These are phyloP conservation scores for Colletotrichum magnum DNA, from an alignment of 2,329 filamentous ascomycete species.

Conservation along the genomic window DNA sequence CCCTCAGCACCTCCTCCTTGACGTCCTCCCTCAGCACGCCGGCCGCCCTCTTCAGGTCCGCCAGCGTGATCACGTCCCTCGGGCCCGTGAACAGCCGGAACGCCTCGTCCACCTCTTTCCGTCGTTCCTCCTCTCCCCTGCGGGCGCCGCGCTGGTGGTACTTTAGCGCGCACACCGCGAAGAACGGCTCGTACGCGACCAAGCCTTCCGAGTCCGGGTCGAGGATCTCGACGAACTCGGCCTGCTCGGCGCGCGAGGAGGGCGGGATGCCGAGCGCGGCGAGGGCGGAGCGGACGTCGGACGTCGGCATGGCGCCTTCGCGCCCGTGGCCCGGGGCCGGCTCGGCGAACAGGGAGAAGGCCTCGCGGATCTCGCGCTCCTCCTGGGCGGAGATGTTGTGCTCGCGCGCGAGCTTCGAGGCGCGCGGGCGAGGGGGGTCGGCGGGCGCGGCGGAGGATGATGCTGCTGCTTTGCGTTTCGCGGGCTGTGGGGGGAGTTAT, in stretches of 20 bases:
- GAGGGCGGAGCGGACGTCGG: conserved; percentile 79
- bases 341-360: conserved; percentile 85
- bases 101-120: conserved; percentile 83
- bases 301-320: conserved; percentile 76
- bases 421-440: conserved; percentile 62
- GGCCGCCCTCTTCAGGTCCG: conserved; percentile 84
- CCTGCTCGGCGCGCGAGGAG: conserved; percentile 74
- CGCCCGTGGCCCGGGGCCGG: conserved; percentile 73
- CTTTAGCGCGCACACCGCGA: conserved; percentile 90
- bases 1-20: conserved; percentile 84
- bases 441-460: conserved; percentile 49
- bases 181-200: conserved; percentile 84
- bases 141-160: conserved; percentile 72
- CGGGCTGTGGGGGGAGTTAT: conserved; percentile 55
- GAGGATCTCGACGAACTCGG: conserved; percentile 83
- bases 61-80: conserved; percentile 78
- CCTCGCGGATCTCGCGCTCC: conserved; percentile 92
- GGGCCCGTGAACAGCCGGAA: conserved; percentile 82
- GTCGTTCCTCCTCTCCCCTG: conserved; percentile 44
- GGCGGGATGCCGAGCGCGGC: conserved; percentile 86
- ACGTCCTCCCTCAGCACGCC: conserved; percentile 87
- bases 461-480: conserved; percentile 63
- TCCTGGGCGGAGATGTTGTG: conserved; percentile 87
- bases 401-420: conserved; percentile 92
- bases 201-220: conserved; percentile 87